phyloP scores from a whole-genome alignment of 2,329 filamentous ascomycete genomes.

The Aspergillus tubingensis region DNA sequence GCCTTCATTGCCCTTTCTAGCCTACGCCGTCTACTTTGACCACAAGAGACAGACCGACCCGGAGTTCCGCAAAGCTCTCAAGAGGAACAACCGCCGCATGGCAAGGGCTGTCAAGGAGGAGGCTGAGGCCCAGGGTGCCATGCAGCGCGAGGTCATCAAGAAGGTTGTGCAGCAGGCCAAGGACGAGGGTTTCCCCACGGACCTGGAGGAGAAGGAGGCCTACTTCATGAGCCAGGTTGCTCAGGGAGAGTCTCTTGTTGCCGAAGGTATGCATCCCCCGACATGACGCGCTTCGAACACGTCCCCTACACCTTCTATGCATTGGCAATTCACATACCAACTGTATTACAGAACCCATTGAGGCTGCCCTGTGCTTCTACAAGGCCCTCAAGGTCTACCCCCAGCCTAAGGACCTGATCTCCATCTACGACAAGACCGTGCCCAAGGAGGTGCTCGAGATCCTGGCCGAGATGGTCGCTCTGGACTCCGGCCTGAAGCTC shows the following conservation, averaged over 20 bases:
- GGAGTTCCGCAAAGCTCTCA: slow-evolving; percentile 62
- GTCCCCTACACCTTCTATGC: background rate
- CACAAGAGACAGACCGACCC: slow-evolving; percentile 65
- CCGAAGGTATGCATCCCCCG: slow-evolving; percentile 67
- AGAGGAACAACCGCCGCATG: slow-evolving; percentile 50
- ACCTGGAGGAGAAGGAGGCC: slow-evolving; percentile 88
- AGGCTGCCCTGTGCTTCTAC: slow-evolving; percentile 94
- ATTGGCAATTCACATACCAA: slow-evolving; percentile 15
- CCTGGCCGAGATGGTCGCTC: slow-evolving; percentile 95
- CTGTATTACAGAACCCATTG: slow-evolving; percentile 56
- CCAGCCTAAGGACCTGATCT: slow-evolving; percentile 85
- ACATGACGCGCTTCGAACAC: slow-evolving; percentile 3
- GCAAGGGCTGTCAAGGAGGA: slow-evolving; percentile 52
- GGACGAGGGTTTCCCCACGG: slow-evolving; percentile 86
- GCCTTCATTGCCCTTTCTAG: slow-evolving; percentile 32
- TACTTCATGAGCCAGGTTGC: slow-evolving; percentile 98
- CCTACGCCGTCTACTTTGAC: slow-evolving; percentile 69
- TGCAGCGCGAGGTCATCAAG: slow-evolving; percentile 68
- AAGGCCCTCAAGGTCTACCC: slow-evolving; percentile 98
- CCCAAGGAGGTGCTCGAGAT: slow-evolving; percentile 96
- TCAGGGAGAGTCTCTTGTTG: slow-evolving; percentile 77
- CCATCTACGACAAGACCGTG: slow-evolving; percentile 98
- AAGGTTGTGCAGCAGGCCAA: slow-evolving; percentile 75
- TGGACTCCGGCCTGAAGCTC: slow-evolving; percentile 74
- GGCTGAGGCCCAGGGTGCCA: slow-evolving; percentile 48